phyloP scores from a whole-genome alignment of 108 stramenopile species.

The Cyclotella cryptica region DNA sequence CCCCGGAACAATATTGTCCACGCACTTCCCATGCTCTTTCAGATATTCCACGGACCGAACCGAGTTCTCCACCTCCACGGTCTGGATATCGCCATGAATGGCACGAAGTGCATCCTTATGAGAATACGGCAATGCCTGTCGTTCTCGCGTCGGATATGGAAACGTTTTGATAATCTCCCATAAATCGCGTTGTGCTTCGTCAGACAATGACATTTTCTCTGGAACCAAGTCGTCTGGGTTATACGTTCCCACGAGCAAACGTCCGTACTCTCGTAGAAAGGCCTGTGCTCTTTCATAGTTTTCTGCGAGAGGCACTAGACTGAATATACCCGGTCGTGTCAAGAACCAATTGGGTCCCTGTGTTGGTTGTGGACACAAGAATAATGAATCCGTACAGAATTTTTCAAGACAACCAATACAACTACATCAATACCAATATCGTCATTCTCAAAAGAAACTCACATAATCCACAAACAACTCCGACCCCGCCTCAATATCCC shows the following conservation, averaged over 20 bases:
- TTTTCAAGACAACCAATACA: no score
- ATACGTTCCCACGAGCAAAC: conserved; percentile 44
- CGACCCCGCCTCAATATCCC: conserved; percentile 72
- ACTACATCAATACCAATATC: no score
- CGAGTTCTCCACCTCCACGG: conserved; percentile 54
- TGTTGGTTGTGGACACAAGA: no score
- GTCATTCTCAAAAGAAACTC: no score
- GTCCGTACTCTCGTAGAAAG: conserved; percentile 43
- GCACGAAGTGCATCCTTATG: conserved; percentile 55
- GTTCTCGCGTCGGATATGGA: conserved; percentile 44
- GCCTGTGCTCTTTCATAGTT: conserved; percentile 43
- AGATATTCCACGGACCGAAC: conserved; percentile 62
- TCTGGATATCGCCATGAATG: conserved; percentile 43
- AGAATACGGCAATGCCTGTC: conserved; percentile 47
- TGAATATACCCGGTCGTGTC: conserved; percentile 37
- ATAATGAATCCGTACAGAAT: no score
- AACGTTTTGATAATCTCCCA: conserved; percentile 52
- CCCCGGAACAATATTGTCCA: conserved; percentile 74
- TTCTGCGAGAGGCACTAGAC: conserved; percentile 36
- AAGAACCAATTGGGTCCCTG: conserved; percentile 56
- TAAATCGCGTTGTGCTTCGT: conserved; percentile 51
- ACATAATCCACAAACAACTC: conserved; percentile 83
- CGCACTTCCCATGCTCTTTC: conserved; percentile 72
- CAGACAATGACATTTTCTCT: conserved; percentile 48
- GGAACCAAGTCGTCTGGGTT: conserved; percentile 44